phyloP scores from a whole-genome alignment of 2,329 filamentous ascomycete genomes.

The Aspergillus pseudoviridinutans region DNA sequence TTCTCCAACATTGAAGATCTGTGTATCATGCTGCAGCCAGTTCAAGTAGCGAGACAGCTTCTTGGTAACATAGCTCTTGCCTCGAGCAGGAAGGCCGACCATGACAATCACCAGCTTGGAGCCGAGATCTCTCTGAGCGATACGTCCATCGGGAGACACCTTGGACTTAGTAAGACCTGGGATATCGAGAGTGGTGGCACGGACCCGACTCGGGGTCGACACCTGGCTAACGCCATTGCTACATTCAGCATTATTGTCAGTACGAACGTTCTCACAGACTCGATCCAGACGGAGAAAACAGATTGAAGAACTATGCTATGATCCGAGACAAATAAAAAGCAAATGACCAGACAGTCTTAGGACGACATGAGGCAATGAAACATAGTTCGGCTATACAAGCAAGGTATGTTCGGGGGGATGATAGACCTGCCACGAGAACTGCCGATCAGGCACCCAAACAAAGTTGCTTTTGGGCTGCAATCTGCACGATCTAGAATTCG shows the following conservation, averaged over 20 bases:
- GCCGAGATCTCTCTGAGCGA: conserved; percentile 88
- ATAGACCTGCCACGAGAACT: conserved; percentile 5
- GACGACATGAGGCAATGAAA: conserved; percentile 1
- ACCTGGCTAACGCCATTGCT: conserved; percentile 22
- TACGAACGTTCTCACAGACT: not conserved
- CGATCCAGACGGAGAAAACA: not conserved
- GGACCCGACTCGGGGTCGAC: conserved; percentile 70
- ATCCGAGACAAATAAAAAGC: not conserved
- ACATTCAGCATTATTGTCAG: not conserved
- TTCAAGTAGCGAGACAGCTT: conserved; percentile 93
- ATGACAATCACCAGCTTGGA: conserved; percentile 97
- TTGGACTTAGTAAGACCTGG: conserved; percentile 93
- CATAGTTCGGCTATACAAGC: not conserved
- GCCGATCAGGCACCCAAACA: conserved; percentile 1
- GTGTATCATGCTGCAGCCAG: conserved; percentile 94
- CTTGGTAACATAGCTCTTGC: conserved; percentile 98
- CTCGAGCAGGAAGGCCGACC: conserved; percentile 91
- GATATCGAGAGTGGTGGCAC: conserved; percentile 94
- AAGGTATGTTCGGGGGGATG: not conserved
- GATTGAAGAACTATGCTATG: not conserved
- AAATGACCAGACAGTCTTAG: not conserved
- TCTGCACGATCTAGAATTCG: conserved; percentile 7
- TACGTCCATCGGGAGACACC: conserved; percentile 91
- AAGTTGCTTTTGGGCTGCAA: not conserved
- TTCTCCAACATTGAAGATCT: conserved; percentile 97